phyloP scores from a whole-genome alignment of 768 basidiomycete genomes.

The Phanerochaete sordida region DNA sequence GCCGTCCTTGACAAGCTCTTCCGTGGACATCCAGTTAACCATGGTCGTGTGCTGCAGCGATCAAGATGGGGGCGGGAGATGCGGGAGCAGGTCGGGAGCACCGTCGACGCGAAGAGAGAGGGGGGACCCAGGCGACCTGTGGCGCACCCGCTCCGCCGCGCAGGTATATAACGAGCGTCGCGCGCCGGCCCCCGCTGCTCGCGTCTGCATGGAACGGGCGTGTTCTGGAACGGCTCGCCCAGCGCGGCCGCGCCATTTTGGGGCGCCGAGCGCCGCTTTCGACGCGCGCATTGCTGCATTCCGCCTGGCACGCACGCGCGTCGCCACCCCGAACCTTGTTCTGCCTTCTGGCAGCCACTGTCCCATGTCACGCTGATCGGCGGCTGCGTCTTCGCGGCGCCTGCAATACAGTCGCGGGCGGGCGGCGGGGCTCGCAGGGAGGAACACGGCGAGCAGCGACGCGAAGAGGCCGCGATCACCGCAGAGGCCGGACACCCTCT shows the following conservation, averaged over 20 bases:
- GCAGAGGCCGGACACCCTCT: no score
- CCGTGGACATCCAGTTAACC: slow-evolving; percentile 39
- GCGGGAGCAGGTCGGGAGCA: slow-evolving; percentile 9
- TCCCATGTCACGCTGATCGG: background rate
- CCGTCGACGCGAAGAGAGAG: background rate
- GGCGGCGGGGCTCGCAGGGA: no score
- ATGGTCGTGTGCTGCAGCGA: slow-evolving; percentile 21
- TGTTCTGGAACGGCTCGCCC: background rate
- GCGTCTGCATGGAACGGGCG: no score
- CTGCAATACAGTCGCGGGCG: background rate
- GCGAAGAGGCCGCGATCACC: no score
- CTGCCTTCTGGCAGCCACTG: background rate
- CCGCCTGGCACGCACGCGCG: background rate
- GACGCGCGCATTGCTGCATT: background rate
- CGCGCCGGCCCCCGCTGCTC: background rate
- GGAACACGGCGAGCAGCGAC: no score
- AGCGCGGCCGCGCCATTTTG: background rate
- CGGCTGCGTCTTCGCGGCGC: background rate
- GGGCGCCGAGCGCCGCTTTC: background rate
- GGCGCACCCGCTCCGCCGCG: background rate
- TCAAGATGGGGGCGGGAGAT: background rate
- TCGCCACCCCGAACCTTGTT: background rate
- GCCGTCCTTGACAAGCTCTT: slow-evolving; percentile 33
- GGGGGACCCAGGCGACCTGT: background rate
- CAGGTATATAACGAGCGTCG: no score